Evolutionary conservation across 495 filamentous ascomycete genomes (phyloP).

Genomic region (Talaromyces proteolyticus): DNA sequence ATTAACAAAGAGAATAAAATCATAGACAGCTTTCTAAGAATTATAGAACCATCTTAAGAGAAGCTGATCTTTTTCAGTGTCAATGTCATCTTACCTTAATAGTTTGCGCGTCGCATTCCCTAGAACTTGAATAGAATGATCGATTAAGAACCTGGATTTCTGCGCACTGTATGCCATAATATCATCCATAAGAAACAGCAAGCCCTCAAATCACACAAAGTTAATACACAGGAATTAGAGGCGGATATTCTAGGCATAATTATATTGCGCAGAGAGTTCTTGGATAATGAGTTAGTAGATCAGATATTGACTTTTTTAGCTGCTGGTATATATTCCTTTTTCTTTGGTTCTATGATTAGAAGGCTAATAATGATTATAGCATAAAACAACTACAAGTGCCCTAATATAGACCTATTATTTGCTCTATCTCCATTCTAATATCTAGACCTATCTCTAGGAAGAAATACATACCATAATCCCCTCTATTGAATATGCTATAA

Average conservation of each 20-base stretch:
- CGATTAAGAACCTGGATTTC: conserved; percentile 44
- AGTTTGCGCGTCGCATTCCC: conserved; percentile 50
- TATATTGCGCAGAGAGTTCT: conserved; percentile 48
- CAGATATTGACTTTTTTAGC: conserved; percentile 52
- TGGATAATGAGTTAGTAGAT: conserved; percentile 44
- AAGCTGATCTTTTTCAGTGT: conserved; percentile 40
- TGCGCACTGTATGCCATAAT: conserved; percentile 58
- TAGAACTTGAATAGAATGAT: conserved; percentile 62
- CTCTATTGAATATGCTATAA: conserved; percentile 20
- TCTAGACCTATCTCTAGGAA: conserved; percentile 37
- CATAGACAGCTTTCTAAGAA: conserved; percentile 58
- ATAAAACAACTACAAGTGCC: conserved; percentile 50
- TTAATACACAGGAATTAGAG: conserved; percentile 48
- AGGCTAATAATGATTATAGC: conserved; percentile 17
- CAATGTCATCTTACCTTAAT: conserved; percentile 41
- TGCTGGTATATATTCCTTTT: conserved; percentile 27
- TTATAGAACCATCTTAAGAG: conserved; percentile 44
- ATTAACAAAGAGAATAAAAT: conserved; percentile 58
- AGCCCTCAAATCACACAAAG: conserved; percentile 48
- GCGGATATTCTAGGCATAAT: conserved; percentile 63
- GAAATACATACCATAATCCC: conserved; percentile 41
- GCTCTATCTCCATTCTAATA: conserved; percentile 36
- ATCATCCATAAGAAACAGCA: conserved; percentile 60
- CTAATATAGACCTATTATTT: conserved; percentile 50
- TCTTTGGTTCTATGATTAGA: neutral